Conservation (phyloP, 768 basidiomycete genomes). For the Suillus americanus region DNA sequence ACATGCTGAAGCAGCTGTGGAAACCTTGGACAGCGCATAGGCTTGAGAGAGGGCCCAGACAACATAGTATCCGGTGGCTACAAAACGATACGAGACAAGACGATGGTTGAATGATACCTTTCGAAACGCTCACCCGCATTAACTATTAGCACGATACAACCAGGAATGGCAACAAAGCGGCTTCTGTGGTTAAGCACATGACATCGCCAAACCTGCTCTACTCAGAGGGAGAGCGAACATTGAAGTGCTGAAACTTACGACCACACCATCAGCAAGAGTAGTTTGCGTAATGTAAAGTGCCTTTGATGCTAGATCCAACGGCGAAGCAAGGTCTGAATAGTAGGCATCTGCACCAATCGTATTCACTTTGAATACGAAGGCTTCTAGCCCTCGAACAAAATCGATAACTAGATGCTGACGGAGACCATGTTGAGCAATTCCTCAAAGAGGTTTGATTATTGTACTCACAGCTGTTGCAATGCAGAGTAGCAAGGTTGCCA, state of each 20-base stretch:
- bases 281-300: slow-evolving; percentile 1
- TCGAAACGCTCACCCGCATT: background rate
- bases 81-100: background rate
- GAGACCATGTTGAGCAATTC: background rate
- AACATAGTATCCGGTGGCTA: background rate
- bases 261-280: background rate
- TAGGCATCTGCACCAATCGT: background rate
- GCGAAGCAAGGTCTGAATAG: slow-evolving; percentile 1
- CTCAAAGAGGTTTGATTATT: background rate
- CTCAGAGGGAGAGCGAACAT: background rate
- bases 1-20: background rate
- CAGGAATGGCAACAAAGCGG: background rate
- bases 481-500: background rate
- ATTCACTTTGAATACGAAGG: background rate
- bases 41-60: background rate
- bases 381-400: background rate
- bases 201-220: background rate
- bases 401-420: background rate
- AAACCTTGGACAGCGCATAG: background rate
- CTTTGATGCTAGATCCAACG: background rate
- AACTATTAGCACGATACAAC: background rate
- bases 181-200: background rate
- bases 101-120: background rate
- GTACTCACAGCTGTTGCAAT: slow-evolving; percentile 1
- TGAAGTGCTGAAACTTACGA: background rate